Conservation (phyloP, 2,329 filamentous ascomycete genomes). For the Xylariales sp. region DNA sequence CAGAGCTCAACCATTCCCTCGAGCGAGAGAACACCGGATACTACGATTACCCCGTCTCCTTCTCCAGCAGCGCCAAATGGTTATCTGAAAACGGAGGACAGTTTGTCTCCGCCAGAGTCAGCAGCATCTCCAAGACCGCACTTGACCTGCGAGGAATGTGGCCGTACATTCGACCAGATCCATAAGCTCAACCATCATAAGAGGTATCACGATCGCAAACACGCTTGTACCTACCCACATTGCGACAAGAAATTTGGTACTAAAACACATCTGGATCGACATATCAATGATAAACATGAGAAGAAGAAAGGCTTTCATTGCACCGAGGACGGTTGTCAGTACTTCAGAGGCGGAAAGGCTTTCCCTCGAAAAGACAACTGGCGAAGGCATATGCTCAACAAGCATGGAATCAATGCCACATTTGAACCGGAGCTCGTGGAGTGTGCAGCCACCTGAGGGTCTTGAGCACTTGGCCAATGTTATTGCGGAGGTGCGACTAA, state of each 20-base stretch:
- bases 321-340: conserved; percentile 47
- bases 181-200: conserved; percentile 60
- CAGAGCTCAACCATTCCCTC: conserved; percentile 16
- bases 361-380: conserved; percentile 61
- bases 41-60: conserved; percentile 24
- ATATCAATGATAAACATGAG: conserved; percentile 58
- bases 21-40: conserved; percentile 27
- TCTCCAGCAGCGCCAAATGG: conserved; percentile 20
- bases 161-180: conserved; percentile 48
- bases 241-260: conserved; percentile 57
- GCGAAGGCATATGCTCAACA: conserved; percentile 58
- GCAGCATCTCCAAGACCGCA: conserved; percentile 12
- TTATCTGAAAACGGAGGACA: conserved; percentile 18
- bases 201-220: conserved; percentile 55
- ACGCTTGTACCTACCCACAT: conserved; percentile 36
- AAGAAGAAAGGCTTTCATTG: conserved; percentile 59
- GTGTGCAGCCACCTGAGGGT: no score
- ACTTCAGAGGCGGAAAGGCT: conserved; percentile 54
- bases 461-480: no score
- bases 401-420: conserved; percentile 34
- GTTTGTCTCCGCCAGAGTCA: conserved; percentile 21
- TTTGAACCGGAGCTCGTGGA: conserved; percentile 6
- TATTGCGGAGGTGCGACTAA: no score
- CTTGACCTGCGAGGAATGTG: conserved; percentile 36
- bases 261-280: conserved; percentile 57